Percentiles rank a stretch among this genome's conserved stretches.
Evolutionary conservation across 805 yeast genomes (phyloP).

Genomic region (Kurtzmaniella fragi): DNA sequence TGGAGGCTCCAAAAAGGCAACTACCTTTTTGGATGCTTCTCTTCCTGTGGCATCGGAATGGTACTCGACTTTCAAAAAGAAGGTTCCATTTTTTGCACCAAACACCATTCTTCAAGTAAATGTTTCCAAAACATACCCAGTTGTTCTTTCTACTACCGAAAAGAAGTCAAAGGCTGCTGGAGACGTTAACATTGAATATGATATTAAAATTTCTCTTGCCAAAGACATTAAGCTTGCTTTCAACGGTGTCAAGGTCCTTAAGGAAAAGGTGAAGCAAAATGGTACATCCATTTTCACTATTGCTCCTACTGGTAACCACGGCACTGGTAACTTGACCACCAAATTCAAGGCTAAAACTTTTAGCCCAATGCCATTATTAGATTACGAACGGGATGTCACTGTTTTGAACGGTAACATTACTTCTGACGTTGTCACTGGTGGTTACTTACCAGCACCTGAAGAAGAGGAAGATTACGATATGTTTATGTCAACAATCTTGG

Average conservation of each 20-base stretch:
- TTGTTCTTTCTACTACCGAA: constrained; percentile 15
- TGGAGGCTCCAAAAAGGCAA: constrained; percentile 8
- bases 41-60: constrained; percentile 15
- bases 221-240: constrained; percentile 11
- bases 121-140: constrained; percentile 17
- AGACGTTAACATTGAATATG: constrained; percentile 12
- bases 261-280: constrained; percentile 16
- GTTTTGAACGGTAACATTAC: constrained; percentile 22
- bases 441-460: neutral
- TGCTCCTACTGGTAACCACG: constrained; percentile 25
- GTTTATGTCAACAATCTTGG: neutral
- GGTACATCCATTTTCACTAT: constrained; percentile 24
- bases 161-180: constrained; percentile 18
- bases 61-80: neutral
- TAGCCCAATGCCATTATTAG: constrained; percentile 12
- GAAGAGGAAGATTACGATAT: neutral
- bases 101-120: constrained; percentile 9
- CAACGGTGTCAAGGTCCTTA: constrained; percentile 11
- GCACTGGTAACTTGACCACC: constrained; percentile 25
- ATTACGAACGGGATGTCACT: constrained; percentile 19
- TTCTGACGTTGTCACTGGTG: constrained; percentile 2
- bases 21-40: constrained; percentile 12
- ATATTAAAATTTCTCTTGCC: constrained; percentile 14
- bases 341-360: constrained; percentile 18
- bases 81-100: constrained; percentile 4